These are phyloP conservation scores for Antitrichia curtipendula DNA, from an alignment of 225 moss, liverwort and hornwort species.

Conservation along the genomic window DNA sequence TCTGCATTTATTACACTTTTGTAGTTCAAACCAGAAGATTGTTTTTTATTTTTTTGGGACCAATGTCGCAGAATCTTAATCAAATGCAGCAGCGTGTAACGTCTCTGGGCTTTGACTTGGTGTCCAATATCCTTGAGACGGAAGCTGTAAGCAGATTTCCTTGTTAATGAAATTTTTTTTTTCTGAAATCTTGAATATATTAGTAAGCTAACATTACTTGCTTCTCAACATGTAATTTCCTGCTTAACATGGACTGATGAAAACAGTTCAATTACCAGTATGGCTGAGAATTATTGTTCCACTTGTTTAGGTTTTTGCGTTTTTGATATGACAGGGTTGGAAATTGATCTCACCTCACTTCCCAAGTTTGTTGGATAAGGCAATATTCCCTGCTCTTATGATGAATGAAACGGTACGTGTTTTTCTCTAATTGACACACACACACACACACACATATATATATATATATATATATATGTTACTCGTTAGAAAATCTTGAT, in stretches of 20 bases:
- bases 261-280: neutral
- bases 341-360: slow-evolving; percentile 40
- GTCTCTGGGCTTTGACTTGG: slow-evolving; percentile 11
- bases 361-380: slow-evolving; percentile 34
- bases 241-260: neutral
- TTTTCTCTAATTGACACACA: neutral
- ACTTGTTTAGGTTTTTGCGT: neutral
- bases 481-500: neutral
- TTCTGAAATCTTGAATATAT: neutral
- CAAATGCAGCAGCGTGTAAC: slow-evolving; percentile 4
- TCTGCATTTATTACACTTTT: neutral
- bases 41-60: neutral
- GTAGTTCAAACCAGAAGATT: neutral
- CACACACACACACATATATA: no score
- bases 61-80: slow-evolving; percentile 6
- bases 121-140: slow-evolving; percentile 15
- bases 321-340: slow-evolving; percentile 5
- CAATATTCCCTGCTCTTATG: slow-evolving; percentile 48
- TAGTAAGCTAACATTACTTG: neutral
- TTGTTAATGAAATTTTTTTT: neutral
- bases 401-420: slow-evolving; percentile 45
- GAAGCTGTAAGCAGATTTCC: slow-evolving; percentile 9
- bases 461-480: no score
- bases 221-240: neutral
- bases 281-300: neutral